Evolutionary conservation across 352 stramenopile species (phyloP).

Genomic region (Peronospora belbahrii): DNA sequence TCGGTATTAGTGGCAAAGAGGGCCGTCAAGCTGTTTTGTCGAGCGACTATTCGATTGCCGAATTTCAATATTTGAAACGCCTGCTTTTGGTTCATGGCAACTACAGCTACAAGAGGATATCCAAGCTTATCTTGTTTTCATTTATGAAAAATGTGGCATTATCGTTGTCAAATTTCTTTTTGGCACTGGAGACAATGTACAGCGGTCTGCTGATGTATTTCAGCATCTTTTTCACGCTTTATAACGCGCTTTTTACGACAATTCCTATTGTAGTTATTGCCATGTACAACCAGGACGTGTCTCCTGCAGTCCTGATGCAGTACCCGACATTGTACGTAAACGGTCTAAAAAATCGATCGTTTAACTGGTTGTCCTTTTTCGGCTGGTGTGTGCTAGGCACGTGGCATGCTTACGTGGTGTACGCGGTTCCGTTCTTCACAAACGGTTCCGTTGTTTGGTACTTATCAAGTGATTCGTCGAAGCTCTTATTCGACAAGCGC

Average conservation of each 20-base stretch:
- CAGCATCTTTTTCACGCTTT: constrained; percentile 85
- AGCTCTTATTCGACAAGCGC: constrained; percentile 54
- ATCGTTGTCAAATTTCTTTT: constrained; percentile 82
- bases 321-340: constrained; percentile 87
- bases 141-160: constrained; percentile 87
- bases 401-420: constrained; percentile 87
- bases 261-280: constrained; percentile 86
- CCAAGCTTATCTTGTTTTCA: constrained; percentile 84
- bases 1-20: constrained; percentile 84
- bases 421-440: constrained; percentile 74
- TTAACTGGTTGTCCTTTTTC: constrained; percentile 86
- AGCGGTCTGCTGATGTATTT: constrained; percentile 86
- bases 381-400: constrained; percentile 75
- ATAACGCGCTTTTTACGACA: constrained; percentile 86
- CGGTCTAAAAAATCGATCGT: constrained; percentile 81
- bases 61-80: constrained; percentile 80
- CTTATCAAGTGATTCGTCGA: constrained; percentile 47
- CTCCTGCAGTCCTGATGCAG: constrained; percentile 83
- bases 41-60: constrained; percentile 77
- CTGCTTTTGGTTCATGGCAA: constrained; percentile 81
- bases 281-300: constrained; percentile 89
- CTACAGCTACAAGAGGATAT: constrained; percentile 89
- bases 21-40: constrained; percentile 78
- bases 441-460: constrained; percentile 83
- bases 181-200: constrained; percentile 79